Evolutionary conservation across 23 red algal species (phyloP).

Genomic region (Gracilaria vermiculophylla): DNA sequence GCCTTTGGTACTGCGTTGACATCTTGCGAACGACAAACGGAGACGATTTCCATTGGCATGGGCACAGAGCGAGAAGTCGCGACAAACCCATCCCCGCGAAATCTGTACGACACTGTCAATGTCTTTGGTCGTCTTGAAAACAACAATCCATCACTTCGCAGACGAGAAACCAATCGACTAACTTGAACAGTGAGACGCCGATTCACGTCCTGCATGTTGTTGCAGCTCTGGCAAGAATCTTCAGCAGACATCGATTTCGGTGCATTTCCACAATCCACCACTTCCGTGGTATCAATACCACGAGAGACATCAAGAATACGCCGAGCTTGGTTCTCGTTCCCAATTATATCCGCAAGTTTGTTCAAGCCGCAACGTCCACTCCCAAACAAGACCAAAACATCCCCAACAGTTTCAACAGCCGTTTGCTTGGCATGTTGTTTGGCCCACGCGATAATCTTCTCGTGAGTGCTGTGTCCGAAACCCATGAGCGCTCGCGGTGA

Average conservation of each 20-base stretch:
- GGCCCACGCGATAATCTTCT: slow-evolving; percentile 37
- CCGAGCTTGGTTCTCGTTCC: slow-evolving; percentile 5
- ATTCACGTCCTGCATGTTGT: slow-evolving; percentile 25
- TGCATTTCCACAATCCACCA: slow-evolving; percentile 37
- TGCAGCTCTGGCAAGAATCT: slow-evolving; percentile 40
- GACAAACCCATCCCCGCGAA: slow-evolving; percentile 50
- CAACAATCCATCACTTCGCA: slow-evolving; percentile 14
- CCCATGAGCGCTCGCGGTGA: slow-evolving; percentile 30
- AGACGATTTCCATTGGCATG: slow-evolving; percentile 45
- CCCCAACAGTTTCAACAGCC: slow-evolving; percentile 4
- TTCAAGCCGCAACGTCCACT: neutral
- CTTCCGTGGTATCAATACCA: slow-evolving; percentile 27
- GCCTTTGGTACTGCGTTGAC: slow-evolving; percentile 1
- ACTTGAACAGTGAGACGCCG: slow-evolving; percentile 14
- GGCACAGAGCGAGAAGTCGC: neutral
- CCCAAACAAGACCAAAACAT: slow-evolving; percentile 42
- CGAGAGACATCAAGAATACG: slow-evolving; percentile 35
- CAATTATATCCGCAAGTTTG: neutral
- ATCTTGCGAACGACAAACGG: slow-evolving; percentile 25
- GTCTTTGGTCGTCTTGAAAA: slow-evolving; percentile 35
- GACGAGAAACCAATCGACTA: slow-evolving; percentile 1
- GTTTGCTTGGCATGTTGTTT: neutral
- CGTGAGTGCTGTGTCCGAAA: slow-evolving; percentile 22
- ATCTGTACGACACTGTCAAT: slow-evolving; percentile 37
- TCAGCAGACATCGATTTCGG: slow-evolving; percentile 46